phyloP scores from a whole-genome alignment of 2,329 filamentous ascomycete species.

The Didymella exigua region DNA sequence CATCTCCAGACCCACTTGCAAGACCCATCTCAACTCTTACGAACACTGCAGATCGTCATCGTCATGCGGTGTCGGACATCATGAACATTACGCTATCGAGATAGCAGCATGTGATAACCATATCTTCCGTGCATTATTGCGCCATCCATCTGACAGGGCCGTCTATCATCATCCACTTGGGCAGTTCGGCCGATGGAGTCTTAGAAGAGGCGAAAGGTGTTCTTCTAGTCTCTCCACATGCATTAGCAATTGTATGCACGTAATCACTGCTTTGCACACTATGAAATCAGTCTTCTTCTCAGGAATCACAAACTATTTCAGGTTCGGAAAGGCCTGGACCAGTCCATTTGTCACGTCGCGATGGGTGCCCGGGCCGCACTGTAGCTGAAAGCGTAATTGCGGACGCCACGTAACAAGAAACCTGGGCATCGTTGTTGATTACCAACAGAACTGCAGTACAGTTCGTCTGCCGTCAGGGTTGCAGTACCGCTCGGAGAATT shows the following conservation, averaged over 20 bases:
- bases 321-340: slow-evolving; percentile 4
- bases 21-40: background rate
- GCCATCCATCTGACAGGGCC: background rate
- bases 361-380: slow-evolving; percentile 26
- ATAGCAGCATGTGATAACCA: background rate
- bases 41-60: slow-evolving; percentile 1
- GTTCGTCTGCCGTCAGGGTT: background rate
- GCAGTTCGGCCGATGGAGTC: background rate
- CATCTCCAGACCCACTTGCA: slow-evolving; percentile 2
- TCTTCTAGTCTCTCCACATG: slow-evolving; percentile 8
- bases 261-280: background rate
- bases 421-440: background rate
- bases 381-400: slow-evolving; percentile 22
- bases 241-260: background rate
- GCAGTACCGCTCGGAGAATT: slow-evolving; percentile 12
- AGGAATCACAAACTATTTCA: background rate
- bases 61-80: slow-evolving; percentile 9
- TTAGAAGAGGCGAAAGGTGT: background rate
- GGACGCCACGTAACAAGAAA: slow-evolving; percentile 14
- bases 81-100: slow-evolving; percentile 6
- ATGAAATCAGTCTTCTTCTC: slow-evolving; percentile 11
- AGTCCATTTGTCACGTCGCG: slow-evolving; percentile 12
- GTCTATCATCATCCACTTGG: background rate
- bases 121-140: slow-evolving; percentile 3
- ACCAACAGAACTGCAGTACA: slow-evolving; percentile 7